Conservation (phyloP, 192 early-diverging fungal species). For the Coemansia asiatica region DNA sequence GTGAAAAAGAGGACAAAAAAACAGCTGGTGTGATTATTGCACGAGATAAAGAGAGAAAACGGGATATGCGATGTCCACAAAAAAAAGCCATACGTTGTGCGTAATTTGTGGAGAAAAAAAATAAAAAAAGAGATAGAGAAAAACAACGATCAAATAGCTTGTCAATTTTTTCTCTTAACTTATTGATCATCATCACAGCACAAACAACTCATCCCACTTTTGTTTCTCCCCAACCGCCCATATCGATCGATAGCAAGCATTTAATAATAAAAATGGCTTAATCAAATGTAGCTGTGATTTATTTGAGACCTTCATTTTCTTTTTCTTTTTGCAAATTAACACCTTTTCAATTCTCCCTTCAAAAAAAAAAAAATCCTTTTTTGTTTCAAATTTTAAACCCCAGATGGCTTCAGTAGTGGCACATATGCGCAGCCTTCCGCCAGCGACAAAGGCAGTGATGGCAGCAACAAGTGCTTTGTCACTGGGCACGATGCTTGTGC, state of each 20-base stretch:
- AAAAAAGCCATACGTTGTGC: background rate
- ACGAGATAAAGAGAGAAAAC: background rate
- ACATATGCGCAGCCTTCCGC: slow-evolving; percentile 30
- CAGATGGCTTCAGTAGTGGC: slow-evolving; percentile 33
- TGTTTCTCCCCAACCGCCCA: too few relatives aligned
- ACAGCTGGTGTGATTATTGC: background rate
- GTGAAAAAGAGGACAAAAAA: background rate
- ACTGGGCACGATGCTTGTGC: slow-evolving; percentile 20
- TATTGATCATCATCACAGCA: too few relatives aligned
- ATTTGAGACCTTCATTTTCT: background rate
- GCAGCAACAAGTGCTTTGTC: slow-evolving; percentile 24
- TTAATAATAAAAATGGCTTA: too few relatives aligned
- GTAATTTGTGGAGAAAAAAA: background rate
- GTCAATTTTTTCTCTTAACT: too few relatives aligned
- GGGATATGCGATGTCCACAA: slow-evolving; percentile 2
- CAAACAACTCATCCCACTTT: too few relatives aligned
- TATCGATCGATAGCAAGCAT: too few relatives aligned
- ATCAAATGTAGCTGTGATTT: too few relatives aligned
- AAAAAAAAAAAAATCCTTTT: too few relatives aligned
- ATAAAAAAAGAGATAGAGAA: too few relatives aligned
- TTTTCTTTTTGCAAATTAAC: background rate
- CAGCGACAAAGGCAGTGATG: slow-evolving; percentile 32
- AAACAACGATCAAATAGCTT: too few relatives aligned
- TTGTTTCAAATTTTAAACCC: background rate
- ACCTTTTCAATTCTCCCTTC: too few relatives aligned